Evolutionary conservation across 768 basidiomycete species (phyloP), one percentile per base, ranked within the genome.

Genomic region (Mycena galopus): DNA sequence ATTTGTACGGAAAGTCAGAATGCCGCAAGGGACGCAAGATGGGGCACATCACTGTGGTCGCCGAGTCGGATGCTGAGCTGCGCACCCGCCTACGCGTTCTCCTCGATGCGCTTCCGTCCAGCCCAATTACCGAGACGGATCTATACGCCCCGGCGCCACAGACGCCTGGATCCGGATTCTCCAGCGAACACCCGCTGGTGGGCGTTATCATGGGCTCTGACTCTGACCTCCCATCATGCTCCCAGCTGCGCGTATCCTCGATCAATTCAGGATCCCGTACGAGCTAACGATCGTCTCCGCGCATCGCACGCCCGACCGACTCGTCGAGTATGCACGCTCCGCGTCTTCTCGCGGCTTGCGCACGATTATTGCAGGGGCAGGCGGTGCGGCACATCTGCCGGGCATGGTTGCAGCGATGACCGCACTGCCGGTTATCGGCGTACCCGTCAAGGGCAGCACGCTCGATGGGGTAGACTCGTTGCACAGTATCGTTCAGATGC

Each of bases 331-430:
- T 73, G 93, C 98, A 2, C 86, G 91, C 55, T 87, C 89, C 11
- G 97, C 96, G 0, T 86, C 88, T 1, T 80, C 86, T 21, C 85
- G 93, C 6, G 94, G 94, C 3, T 75, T 94, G 50, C 83, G 93
- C 56, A 89, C 88, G 5, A 90, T 99, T 81, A 93, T 99, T 51
- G 97, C 97, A 2, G 97, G 97, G 8, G 98, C 98, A 8, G 98
- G 98, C n/a, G 98, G 98, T 0, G 97, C 98, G 1, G 98, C 97
- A 6, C 98, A 99, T 84, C 84, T 99, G 2, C 98, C 98, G 0
- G 98, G 98, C 0, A 99, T 99, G 98, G 96, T 98, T 1, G 98
- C 97, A 6, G 93, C 95, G 23, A 92, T 98, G 93, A 97, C 96
- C 0, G 86, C 91, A 2, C 80, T 99, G 62, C 97, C 98, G 0